Percentiles rank a stretch among this genome's conserved stretches.
phyloP scores from a whole-genome alignment of 306 rosid species.

The Vicia sativa region DNA sequence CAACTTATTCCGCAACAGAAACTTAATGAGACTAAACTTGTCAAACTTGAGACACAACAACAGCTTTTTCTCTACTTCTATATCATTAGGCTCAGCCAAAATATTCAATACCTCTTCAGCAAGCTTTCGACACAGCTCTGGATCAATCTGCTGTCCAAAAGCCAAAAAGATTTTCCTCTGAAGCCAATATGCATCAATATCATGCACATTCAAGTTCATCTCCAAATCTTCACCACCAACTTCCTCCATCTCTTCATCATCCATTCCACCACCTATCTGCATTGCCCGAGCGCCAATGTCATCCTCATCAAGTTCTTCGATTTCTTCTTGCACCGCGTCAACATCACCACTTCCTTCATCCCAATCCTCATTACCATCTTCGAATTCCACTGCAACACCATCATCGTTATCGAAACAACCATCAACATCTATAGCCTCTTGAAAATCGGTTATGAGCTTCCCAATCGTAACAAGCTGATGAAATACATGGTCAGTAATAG shows the following conservation, averaged over 20 bases:
- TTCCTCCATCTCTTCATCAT: constrained; percentile 74
- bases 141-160: constrained; percentile 82
- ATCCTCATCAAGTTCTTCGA: constrained; percentile 71
- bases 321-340: constrained; percentile 80
- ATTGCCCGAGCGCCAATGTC: constrained; percentile 67
- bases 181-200: constrained; percentile 94
- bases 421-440: constrained; percentile 67
- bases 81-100: constrained; percentile 75
- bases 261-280: constrained; percentile 86
- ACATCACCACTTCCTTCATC: constrained; percentile 84
- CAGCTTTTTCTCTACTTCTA: constrained; percentile 73
- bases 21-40: constrained; percentile 73
- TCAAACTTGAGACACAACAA: constrained; percentile 64
- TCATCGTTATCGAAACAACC: constrained; percentile 76
- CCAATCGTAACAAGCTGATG: constrained; percentile 80
- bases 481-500: constrained; percentile 51
- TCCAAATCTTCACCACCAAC: constrained; percentile 68
- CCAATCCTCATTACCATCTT: constrained; percentile 81
- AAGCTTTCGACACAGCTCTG: constrained; percentile 82
- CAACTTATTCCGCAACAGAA: constrained; percentile 64
- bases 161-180: constrained; percentile 90
- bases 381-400: constrained; percentile 92
- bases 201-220: constrained; percentile 81
- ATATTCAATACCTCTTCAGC: constrained; percentile 78
- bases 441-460: constrained; percentile 73